Conservation (phyloP, 306 rosid species). For the Vigna unguiculata region DNA sequence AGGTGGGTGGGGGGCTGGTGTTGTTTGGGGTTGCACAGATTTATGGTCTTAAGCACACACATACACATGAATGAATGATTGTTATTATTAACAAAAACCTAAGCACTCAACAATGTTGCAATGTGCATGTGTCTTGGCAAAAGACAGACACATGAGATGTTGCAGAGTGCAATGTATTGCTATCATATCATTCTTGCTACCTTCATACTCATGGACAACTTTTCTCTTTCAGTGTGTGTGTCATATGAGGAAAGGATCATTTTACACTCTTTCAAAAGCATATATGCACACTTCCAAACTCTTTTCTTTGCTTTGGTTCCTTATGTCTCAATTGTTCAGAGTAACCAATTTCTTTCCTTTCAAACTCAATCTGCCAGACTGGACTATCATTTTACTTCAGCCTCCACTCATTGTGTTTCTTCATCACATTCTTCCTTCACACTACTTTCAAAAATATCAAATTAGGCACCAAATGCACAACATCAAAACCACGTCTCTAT, state of each 20-base stretch:
- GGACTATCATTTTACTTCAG: slow-evolving; percentile 47
- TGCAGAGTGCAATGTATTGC: slow-evolving; percentile 9
- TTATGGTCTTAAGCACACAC: too few relatives aligned
- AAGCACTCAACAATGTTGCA: slow-evolving; percentile 39
- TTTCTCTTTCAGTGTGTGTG: slow-evolving; percentile 24
- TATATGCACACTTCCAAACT: slow-evolving; percentile 19
- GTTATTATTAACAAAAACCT: too few relatives aligned
- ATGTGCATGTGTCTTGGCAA: slow-evolving; percentile 9
- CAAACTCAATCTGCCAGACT: slow-evolving; percentile 47
- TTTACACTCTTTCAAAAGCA: slow-evolving; percentile 47
- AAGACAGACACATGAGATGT: not conserved
- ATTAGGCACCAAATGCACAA: too few relatives aligned
- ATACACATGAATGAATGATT: too few relatives aligned
- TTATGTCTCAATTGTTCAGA: slow-evolving; percentile 50
- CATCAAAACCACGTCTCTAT: slow-evolving; percentile 31
- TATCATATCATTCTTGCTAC: slow-evolving; percentile 58
- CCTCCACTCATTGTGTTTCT: slow-evolving; percentile 37
- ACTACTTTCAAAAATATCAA: not conserved
- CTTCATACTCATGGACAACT: slow-evolving; percentile 53
- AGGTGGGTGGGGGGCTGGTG: slow-evolving; percentile 2
- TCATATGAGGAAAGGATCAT: slow-evolving; percentile 47
- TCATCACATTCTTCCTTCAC: not conserved
- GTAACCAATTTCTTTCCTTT: slow-evolving; percentile 43
- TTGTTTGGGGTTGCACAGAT: not conserved
- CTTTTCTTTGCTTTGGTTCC: slow-evolving; percentile 40